Conservation (phyloP, 805 yeast genomes). For the Saturnispora besseyi region DNA sequence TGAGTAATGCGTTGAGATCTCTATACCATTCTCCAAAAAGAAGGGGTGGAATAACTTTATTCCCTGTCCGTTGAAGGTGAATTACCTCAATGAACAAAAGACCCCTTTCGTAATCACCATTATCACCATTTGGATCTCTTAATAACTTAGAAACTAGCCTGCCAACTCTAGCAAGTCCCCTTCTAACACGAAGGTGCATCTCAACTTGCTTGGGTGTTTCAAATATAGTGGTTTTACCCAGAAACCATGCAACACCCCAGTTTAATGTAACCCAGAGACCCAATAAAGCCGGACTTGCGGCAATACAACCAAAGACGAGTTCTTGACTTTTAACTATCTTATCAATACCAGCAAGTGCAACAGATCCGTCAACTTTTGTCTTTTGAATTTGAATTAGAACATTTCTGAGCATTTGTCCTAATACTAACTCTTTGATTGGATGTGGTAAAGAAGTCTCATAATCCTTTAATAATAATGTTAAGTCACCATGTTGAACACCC, state of each 20-base stretch:
- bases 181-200: neutral
- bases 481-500: constrained; percentile 61
- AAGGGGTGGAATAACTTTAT: constrained; percentile 39
- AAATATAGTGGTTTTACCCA: constrained; percentile 2
- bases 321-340: constrained; percentile 84
- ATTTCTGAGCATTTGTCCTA: constrained; percentile 68
- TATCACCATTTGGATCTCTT: constrained; percentile 10
- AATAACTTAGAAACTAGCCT: constrained; percentile 17
- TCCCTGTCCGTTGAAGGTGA: constrained; percentile 44
- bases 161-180: constrained; percentile 15
- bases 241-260: constrained; percentile 9
- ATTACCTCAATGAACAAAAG: constrained; percentile 57
- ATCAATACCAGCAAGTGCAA: constrained; percentile 88
- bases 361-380: constrained; percentile 88
- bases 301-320: constrained; percentile 85
- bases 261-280: constrained; percentile 38
- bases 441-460: constrained; percentile 68
- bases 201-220: constrained; percentile 2
- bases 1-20: constrained; percentile 54
- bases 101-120: constrained; percentile 42
- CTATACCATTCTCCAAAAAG: constrained; percentile 47
- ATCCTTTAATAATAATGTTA: constrained; percentile 67
- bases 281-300: constrained; percentile 71
- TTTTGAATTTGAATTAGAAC: constrained; percentile 89
- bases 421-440: constrained; percentile 55